Percentiles rank a stretch among this genome's conserved stretches.
These are phyloP conservation scores for Paraphaeosphaeria minitans DNA, from an alignment of 2,329 filamentous ascomycete genomes.

Conservation along the genomic window DNA sequence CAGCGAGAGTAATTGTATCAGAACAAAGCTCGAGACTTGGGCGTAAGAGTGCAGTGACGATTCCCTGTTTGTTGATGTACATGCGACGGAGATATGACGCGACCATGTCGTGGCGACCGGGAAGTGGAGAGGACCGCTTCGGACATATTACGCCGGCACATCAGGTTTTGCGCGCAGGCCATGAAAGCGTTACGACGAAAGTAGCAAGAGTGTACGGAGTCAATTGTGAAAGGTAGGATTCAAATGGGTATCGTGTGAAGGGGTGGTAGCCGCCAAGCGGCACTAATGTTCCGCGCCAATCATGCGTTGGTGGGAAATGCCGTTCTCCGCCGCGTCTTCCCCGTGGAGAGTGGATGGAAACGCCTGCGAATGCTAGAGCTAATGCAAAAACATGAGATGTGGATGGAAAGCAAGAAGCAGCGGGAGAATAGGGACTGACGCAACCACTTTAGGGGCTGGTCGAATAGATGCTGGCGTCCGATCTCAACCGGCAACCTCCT, in stretches of 20 bases:
- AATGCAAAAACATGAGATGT: background rate
- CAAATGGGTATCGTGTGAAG: background rate
- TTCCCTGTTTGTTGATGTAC: no score
- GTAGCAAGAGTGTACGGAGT: no score
- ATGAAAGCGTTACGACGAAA: no score
- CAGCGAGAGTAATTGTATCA: no score
- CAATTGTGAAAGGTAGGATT: background rate
- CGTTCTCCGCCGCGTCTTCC: background rate
- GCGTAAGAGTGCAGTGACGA: no score
- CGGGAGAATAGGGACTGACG: background rate
- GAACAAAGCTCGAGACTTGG: no score
- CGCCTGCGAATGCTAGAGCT: background rate
- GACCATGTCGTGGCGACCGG: no score
- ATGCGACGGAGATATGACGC: no score
- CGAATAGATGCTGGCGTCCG: background rate
- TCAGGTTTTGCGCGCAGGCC: no score
- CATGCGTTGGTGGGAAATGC: background rate
- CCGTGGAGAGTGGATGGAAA: background rate
- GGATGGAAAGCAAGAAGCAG: background rate
- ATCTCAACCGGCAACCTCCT: slow-evolving; percentile 71
- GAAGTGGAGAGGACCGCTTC: no score
- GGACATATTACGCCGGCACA: no score
- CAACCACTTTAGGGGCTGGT: background rate
- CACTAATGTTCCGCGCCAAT: background rate
- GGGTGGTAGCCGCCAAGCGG: background rate